Evolutionary conservation across 176 grass and related monocot genomes (phyloP).

Genomic region (Themeda triandra): DNA sequence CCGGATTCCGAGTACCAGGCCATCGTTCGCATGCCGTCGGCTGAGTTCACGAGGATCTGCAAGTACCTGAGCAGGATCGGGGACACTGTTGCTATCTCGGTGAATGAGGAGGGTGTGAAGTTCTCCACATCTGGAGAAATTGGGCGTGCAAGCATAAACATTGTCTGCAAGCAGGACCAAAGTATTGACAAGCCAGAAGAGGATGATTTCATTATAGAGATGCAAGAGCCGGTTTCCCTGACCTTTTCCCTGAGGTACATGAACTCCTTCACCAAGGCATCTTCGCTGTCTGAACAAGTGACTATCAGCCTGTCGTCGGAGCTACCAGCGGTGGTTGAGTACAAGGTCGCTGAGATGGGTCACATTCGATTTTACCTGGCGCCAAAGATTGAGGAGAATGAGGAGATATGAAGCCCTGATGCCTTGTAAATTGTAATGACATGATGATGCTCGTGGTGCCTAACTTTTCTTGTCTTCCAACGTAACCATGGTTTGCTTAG

Average conservation of each 20-base stretch:
- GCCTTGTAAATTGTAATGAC: neutral
- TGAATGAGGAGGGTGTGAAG: no score
- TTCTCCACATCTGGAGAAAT: no score
- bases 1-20: no score
- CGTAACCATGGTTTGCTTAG: neutral
- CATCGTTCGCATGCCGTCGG: no score
- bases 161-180: no score
- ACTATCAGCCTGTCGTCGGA: slow-evolving; percentile 7
- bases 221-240: no score
- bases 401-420: slow-evolving; percentile 74
- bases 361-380: slow-evolving; percentile 79
- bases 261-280: slow-evolving; percentile 96
- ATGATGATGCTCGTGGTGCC: neutral
- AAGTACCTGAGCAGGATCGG: no score
- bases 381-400: slow-evolving; percentile 78
- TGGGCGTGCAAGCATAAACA: no score
- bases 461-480: neutral
- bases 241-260: slow-evolving; percentile 52
- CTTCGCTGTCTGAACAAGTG: slow-evolving; percentile 49
- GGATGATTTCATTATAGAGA: no score
- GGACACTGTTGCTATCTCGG: no score
- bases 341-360: slow-evolving; percentile 88
- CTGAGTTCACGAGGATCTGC: no score
- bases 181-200: no score
- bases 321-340: slow-evolving; percentile 77